These are phyloP conservation scores for Cryptococcus maquisensis DNA, from an alignment of 1,284 basidiomycete genomes.

Conservation along the genomic window DNA sequence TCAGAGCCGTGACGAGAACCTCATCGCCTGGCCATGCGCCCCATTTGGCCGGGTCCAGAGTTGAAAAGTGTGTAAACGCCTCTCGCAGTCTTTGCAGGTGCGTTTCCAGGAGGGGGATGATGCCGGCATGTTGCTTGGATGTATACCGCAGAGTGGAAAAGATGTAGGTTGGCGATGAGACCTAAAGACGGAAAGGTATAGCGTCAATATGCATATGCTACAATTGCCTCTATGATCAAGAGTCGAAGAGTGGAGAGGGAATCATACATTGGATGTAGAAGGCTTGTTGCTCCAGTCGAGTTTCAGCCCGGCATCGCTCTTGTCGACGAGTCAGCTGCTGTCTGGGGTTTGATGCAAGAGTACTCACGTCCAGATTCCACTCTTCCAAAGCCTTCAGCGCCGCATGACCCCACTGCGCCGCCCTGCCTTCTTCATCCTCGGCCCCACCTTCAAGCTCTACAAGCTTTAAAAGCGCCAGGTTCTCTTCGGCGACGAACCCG, in stretches of 20 bases:
- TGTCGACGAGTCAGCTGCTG: constrained; percentile 5
- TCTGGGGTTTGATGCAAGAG: background rate
- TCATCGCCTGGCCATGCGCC: constrained; percentile 30
- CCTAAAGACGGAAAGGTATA: background rate
- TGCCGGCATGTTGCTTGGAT: constrained; percentile 14
- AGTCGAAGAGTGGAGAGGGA: background rate
- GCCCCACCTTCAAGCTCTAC: constrained; percentile 64
- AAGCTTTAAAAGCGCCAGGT: constrained; percentile 61
- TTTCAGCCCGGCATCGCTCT: constrained; percentile 36
- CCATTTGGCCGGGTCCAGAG: constrained; percentile 12
- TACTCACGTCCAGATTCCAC: constrained; percentile 54
- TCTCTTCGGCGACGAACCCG: constrained; percentile 68
- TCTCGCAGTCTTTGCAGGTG: constrained; percentile 32
- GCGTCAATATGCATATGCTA: constrained; percentile 8
- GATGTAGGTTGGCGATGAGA: constrained; percentile 6
- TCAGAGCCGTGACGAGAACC: constrained; percentile 18
- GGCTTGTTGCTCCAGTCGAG: constrained; percentile 27
- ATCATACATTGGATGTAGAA: background rate
- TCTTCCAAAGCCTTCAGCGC: constrained; percentile 61
- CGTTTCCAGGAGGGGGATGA: constrained; percentile 20
- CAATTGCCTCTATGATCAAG: too few relatives aligned
- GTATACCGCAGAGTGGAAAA: constrained; percentile 43
- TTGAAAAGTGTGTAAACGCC: constrained; percentile 30
- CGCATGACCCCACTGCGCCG: constrained; percentile 68
- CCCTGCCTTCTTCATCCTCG: constrained; percentile 51